Evolutionary conservation across 2,329 filamentous ascomycete species (phyloP), one percentile per base, ranked within the genome.

Genomic region (Aspergillus fructus): DNA sequence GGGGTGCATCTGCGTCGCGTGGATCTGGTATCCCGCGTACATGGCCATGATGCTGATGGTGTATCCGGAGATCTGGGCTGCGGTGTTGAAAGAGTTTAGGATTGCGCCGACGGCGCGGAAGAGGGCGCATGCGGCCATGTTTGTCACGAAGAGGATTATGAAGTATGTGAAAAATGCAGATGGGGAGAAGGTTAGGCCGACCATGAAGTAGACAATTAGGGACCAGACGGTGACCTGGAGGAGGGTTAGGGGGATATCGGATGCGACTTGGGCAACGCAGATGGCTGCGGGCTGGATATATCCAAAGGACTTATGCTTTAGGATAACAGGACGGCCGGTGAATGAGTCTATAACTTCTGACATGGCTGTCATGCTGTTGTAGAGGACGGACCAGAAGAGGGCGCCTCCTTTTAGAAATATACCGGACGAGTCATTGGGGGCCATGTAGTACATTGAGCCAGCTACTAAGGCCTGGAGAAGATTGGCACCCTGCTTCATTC

Each of bases 321-420:
- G 68, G 2, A 86, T 68, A 8, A 86, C 77, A 0, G 83, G 82
- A 0, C 86, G 79, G 7, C 85, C 84, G 9, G 72, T 76, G 64
- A 85, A 89, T 0, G 83, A 84, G 34, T 83, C 79, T 0, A 81
- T 85, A 3, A 89, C 86, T 66, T 90, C 87, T 1, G 85, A 81
- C 77, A 89, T 83, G 33, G 85, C 79, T 0, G 87, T 66, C 2
- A 89, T 73, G 53, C 78, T 75, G 63, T 87, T 85, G 68, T 82
- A 85, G 0, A 89, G 72, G 0, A 88, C 74, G 1, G 85, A 75
- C 46, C 88, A 81, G 76, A 89, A 89, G 8, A 87, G 72, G 0
- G 85, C 80, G 43, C 86, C 87, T 0, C 80, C 78, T 64, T 88
- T 87, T 61, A 82, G 68, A 68, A 89, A 89, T 1, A 89, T 71